Evolutionary conservation across 1,284 basidiomycete species (phyloP).

Genomic region (Melampsora americana): DNA sequence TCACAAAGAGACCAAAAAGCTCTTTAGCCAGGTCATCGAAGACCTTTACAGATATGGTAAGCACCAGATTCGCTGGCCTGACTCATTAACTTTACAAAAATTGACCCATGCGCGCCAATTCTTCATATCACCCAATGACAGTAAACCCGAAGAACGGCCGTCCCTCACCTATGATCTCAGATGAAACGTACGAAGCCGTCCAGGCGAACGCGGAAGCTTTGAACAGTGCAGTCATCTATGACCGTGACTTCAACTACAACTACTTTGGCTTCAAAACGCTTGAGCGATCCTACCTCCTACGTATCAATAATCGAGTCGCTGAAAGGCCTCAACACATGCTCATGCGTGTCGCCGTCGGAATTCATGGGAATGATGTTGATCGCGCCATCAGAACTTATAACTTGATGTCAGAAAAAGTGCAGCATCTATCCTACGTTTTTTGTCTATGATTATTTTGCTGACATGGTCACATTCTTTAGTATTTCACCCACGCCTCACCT

Average conservation of each 20-base stretch:
- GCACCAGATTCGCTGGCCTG: conserved; percentile 48
- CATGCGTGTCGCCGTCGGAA: conserved; percentile 98
- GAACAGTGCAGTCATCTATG: conserved; percentile 94
- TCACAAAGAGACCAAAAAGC: conserved; percentile 99
- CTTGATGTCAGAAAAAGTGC: conserved; percentile 75
- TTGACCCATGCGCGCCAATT: neutral
- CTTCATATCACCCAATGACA: conserved; percentile 50
- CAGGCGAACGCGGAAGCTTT: conserved; percentile 76
- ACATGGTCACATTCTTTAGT: conserved; percentile 5
- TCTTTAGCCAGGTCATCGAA: conserved; percentile 83
- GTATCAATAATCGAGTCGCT: conserved; percentile 88
- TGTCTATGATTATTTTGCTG: conserved; percentile 9
- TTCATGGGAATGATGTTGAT: conserved; percentile 87
- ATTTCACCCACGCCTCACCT: conserved; percentile 94
- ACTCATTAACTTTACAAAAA: neutral
- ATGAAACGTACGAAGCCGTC: conserved; percentile 79
- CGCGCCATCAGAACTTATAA: conserved; percentile 83
- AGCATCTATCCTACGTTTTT: neutral
- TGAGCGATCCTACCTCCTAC: conserved; percentile 93
- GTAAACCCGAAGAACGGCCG: conserved; percentile 92
- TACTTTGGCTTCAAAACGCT: conserved; percentile 98
- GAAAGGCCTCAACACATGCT: conserved; percentile 99
- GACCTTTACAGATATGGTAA: conserved; percentile 85
- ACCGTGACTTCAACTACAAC: conserved; percentile 96
- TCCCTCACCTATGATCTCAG: conserved; percentile 84